Conservation (phyloP, 768 basidiomycete species). For the Psilocybe cubensis region DNA sequence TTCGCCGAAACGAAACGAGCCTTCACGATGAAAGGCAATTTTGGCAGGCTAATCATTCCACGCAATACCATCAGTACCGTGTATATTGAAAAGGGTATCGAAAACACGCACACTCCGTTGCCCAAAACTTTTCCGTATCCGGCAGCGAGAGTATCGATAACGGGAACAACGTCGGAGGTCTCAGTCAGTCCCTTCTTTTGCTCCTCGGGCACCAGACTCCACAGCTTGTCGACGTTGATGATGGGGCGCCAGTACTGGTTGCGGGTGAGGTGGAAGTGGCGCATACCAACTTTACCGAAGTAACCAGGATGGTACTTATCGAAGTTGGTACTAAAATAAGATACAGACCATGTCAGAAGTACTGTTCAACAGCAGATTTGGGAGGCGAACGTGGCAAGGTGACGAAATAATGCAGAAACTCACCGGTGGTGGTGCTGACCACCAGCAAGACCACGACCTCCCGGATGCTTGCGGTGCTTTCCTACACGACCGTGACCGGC, state of each 20-base stretch:
- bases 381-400: not conserved
- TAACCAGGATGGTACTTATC: constrained; percentile 99
- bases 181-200: constrained; percentile 81
- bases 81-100: not conserved
- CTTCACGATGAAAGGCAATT: constrained; percentile 96
- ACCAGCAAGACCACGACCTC: constrained; percentile 99
- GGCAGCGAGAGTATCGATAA: constrained; percentile 83
- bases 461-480: constrained; percentile 99
- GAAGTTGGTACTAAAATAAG: constrained; percentile 79
- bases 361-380: not conserved
- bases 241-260: constrained; percentile 92
- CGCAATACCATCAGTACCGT: not conserved
- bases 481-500: constrained; percentile 99
- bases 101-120: constrained; percentile 76
- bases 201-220: constrained; percentile 85
- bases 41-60: constrained; percentile 71
- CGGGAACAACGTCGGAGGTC: constrained; percentile 85
- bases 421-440: constrained; percentile 99
- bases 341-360: constrained; percentile 3
- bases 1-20: constrained; percentile 91
- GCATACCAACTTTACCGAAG: constrained; percentile 99
- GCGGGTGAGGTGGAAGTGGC: constrained; percentile 94
- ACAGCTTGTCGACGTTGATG: constrained; percentile 99
- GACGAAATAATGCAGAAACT: constrained; percentile 31
- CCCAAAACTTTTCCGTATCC: constrained; percentile 96